Evolutionary conservation across 768 basidiomycete species (phyloP).

Genomic region (Suillus weaverae): DNA sequence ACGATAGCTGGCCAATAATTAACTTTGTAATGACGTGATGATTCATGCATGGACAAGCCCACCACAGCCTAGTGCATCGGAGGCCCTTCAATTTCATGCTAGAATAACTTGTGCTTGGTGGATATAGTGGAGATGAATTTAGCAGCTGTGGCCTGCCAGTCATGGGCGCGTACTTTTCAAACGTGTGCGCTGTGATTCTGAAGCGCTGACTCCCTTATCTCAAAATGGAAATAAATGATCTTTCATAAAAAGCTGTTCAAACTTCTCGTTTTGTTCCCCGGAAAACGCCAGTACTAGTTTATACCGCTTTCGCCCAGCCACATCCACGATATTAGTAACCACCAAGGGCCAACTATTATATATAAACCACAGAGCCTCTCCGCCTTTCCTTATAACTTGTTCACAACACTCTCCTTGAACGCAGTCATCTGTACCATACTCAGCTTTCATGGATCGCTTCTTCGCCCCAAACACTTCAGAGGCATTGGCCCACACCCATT

Average conservation of each 20-base stretch:
- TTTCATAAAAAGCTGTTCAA: background rate
- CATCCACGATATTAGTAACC: background rate
- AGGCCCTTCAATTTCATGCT: background rate
- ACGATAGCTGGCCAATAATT: background rate
- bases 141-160: too few relatives aligned
- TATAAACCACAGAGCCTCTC: background rate
- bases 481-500: conserved; percentile 64
- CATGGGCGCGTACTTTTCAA: background rate
- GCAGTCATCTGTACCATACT: background rate
- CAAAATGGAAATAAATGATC: background rate
- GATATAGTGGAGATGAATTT: background rate
- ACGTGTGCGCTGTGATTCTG: too few relatives aligned
- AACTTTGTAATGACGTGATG: background rate
- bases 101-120: background rate
- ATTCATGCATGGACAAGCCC: background rate
- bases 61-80: background rate
- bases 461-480: conserved; percentile 74
- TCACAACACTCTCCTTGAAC: too few relatives aligned
- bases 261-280: background rate
- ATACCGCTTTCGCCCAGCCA: background rate
- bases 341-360: background rate
- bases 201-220: background rate
- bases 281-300: background rate
- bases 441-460: conserved; percentile 60
- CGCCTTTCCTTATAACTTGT: background rate